These are phyloP conservation scores for Xylaria sp. DNA, from an alignment of 2,329 filamentous ascomycete genomes.

Conservation along the genomic window DNA sequence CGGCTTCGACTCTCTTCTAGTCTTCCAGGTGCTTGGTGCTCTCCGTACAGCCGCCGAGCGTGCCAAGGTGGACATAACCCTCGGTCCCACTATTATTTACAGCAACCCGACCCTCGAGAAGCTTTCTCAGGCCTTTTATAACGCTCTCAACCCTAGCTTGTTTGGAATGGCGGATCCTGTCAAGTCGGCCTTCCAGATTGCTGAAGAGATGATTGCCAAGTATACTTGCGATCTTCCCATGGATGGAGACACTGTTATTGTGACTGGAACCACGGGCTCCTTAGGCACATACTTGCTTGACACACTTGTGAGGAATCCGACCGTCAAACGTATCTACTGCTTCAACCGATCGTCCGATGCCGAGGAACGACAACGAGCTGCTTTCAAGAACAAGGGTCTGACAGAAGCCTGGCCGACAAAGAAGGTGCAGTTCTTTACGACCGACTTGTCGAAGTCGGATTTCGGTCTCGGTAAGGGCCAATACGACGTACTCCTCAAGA, in stretches of 20 bases:
- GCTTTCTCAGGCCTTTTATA: conserved; percentile 32
- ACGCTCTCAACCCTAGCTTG: conserved; percentile 20
- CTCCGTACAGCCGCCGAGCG: conserved; percentile 32
- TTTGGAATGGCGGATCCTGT: conserved; percentile 12
- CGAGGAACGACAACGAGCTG: conserved; percentile 34
- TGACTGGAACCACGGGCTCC: conserved; percentile 46
- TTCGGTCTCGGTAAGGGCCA: conserved; percentile 42
- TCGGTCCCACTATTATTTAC: conserved; percentile 37
- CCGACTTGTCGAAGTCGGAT: conserved; percentile 41
- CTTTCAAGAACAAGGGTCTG: conserved; percentile 36
- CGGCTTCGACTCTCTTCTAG: conserved; percentile 36
- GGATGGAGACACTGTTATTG: conserved; percentile 35
- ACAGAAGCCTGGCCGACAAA: conserved; percentile 29
- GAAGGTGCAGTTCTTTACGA: conserved; percentile 44
- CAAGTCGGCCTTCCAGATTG: conserved; percentile 19
- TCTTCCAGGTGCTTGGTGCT: conserved; percentile 33
- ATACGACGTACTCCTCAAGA: conserved; percentile 35
- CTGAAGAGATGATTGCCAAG: conserved; percentile 23
- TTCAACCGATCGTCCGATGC: conserved; percentile 45
- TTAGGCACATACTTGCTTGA: conserved; percentile 44
- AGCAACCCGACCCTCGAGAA: conserved; percentile 32
- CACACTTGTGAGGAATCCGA: conserved; percentile 28
- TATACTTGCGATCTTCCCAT: conserved; percentile 25
- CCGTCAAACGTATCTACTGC: conserved; percentile 40
- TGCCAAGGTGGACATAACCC: conserved; percentile 23